Evolutionary conservation across 2,329 filamentous ascomycete genomes (phyloP), one percentile per base, ranked within the genome.

Genomic region (Hymenoscyphus albidus): DNA sequence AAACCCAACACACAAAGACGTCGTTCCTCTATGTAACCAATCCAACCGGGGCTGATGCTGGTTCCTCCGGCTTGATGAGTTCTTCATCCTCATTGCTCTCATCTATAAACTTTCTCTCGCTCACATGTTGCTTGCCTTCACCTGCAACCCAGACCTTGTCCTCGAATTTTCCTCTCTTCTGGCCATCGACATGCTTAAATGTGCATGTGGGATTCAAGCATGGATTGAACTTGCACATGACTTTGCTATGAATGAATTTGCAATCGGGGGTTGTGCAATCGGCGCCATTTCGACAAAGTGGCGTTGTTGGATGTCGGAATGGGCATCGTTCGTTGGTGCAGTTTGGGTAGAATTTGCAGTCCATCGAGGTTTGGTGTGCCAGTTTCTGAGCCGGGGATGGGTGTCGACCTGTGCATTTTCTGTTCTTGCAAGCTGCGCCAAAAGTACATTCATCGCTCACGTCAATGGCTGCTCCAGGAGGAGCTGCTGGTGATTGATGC

Each of bases 391-490:
- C 93, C 1, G 95, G 95, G 6, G 93, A 97, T 2, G 95, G 95
- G 77, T 99, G 95, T 65, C 92, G 91, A 38, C 85, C 93, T 9
- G 90, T 91, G 75, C 95, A 99, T 80, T 98, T 98, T 73, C 87
- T 85, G 82, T 98, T 99, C 80, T 95, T 96, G 86, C 95, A 99
- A 9, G 93, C 93, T 1, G 88, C 92, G 22, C 93, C 94, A 72
- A 91, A 98, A 18, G 85, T 85, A 80, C 95, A 99, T 18, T 84
- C 82, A 73, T 96, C 92, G 65, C 83, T 85, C 70, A 93, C 83
- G 76, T 98, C 95, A 64, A 98, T 82, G 0, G 88, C 83, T 1
- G 85, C 85, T 35, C 90, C 91, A 1, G 89, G 88, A 3, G 92
- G 90, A 39, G 94, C 93, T 1, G 91, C 93, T 1, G 95, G 93